Percentiles rank a stretch among this genome's conserved stretches.
Evolutionary conservation across 2,329 filamentous ascomycete species (phyloP).

Genomic region (Beauveria brongniartii): DNA sequence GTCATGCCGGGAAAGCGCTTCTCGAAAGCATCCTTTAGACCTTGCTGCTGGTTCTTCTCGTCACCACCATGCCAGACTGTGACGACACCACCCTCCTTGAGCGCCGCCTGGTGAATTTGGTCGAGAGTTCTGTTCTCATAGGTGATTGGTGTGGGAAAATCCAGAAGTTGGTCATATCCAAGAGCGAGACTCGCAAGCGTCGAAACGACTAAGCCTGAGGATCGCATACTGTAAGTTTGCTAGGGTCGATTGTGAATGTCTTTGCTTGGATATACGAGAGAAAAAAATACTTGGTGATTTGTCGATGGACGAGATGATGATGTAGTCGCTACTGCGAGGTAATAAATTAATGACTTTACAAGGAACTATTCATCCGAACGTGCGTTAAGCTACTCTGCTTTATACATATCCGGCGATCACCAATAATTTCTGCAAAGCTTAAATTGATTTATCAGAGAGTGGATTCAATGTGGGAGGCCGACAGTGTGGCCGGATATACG

Average conservation of each 20-base stretch:
- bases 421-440: neutral
- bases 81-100: slow-evolving; percentile 33
- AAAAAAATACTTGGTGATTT: too few relatives aligned
- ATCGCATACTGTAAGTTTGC: neutral
- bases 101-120: slow-evolving; percentile 40
- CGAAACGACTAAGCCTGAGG: neutral
- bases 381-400: neutral
- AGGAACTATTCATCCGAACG: too few relatives aligned
- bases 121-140: slow-evolving; percentile 40
- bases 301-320: too few relatives aligned
- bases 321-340: neutral
- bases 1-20: slow-evolving; percentile 39
- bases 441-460: neutral
- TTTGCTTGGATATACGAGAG: neutral
- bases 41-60: slow-evolving; percentile 30
- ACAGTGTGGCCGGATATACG: too few relatives aligned
- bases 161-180: neutral
- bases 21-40: slow-evolving; percentile 36
- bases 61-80: slow-evolving; percentile 43
- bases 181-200: neutral
- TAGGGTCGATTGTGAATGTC: too few relatives aligned
- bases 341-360: neutral
- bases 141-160: neutral
- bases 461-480: neutral
- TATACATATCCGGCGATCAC: neutral